A percentile compares a stretch with the other conserved stretches of the same genome.
These are phyloP conservation scores for Cladosporium austrohemisphaericum DNA, from an alignment of 2,329 filamentous ascomycete species.

Conservation along the genomic window DNA sequence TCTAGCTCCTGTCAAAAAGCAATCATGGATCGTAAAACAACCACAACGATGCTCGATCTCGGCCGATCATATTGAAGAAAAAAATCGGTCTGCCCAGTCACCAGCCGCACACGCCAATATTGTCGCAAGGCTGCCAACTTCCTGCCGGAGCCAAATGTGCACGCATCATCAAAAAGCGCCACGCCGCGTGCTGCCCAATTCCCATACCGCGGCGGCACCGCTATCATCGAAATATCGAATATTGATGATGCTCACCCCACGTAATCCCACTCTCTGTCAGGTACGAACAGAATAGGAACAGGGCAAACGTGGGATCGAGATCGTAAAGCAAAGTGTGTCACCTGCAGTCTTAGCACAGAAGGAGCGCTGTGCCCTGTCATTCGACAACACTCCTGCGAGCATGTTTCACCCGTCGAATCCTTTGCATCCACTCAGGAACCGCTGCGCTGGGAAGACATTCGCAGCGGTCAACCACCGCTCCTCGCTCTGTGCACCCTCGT, in stretches of 20 bases:
- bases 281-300: slow-evolving; percentile 2
- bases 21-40: background rate
- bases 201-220: no score
- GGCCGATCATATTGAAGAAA: no score
- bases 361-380: background rate
- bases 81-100: no score
- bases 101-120: no score
- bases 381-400: background rate
- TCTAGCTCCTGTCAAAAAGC: no score
- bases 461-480: no score
- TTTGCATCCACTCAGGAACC: background rate
- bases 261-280: background rate
- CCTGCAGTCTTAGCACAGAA: slow-evolving; percentile 1
- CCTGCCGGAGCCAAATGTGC: no score
- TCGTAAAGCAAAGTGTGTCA: background rate
- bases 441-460: background rate
- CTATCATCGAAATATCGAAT: background rate
- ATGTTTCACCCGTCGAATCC: background rate
- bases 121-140: no score
- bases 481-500: no score
- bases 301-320: slow-evolving; percentile 3
- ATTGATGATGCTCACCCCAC: background rate
- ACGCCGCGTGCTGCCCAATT: no score
- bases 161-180: no score
- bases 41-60: background rate